Base-by-base conservation (phyloP, 2,329 filamentous ascomycete genomes). In the Aspergillus brasiliensis region DNA sequence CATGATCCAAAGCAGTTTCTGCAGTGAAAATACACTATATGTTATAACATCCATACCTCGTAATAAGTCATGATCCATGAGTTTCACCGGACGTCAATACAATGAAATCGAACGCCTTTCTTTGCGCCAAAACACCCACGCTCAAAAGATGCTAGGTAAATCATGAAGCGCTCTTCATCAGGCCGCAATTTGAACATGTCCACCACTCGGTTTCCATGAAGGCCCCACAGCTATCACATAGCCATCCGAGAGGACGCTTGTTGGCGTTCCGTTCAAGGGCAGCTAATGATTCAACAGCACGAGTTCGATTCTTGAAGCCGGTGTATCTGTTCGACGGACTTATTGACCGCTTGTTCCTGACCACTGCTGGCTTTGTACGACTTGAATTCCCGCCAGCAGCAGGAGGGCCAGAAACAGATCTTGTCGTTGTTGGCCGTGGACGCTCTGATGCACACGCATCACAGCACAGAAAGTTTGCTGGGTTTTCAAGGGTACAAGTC, bases 181-280 rank as follows among this genome's bases (percentile, higher is more conserved):
- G 77, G 52, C 86, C 85, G 70, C 86, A 88, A 10, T 77, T 77
- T 13, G 82, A 81, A 65, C 86, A 88, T 4, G 84, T 87, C 86
- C 85, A 88, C 85, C 85, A 88, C 65, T 85, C 75, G 19, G 79
- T 81, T 70, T 88, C 86, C 84, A 88, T 88, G 61, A 86, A 88
- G 0, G 82, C 81, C 5, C 84, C 83, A 61, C 86, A 89, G 5
- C 76, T 73, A 54, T 77, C 67, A 69, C 86, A 89, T 56, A 82
- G 77, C 86, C 86, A 88, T 1, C 85, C 86, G 19, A 86, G 67
- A 2, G 82, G 80, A 48, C 81, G 74, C 40, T 77, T 77, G 19
- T 75, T 75, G n/a, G 73, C 73, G 23, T 77, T 77, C 21, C 75
- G 74, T 38, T 82, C 74, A 27, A 80, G 65, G 5, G 67, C 66